Evolutionary conservation across 768 basidiomycete genomes (phyloP).

Genomic region (Lactarius trivialis): DNA sequence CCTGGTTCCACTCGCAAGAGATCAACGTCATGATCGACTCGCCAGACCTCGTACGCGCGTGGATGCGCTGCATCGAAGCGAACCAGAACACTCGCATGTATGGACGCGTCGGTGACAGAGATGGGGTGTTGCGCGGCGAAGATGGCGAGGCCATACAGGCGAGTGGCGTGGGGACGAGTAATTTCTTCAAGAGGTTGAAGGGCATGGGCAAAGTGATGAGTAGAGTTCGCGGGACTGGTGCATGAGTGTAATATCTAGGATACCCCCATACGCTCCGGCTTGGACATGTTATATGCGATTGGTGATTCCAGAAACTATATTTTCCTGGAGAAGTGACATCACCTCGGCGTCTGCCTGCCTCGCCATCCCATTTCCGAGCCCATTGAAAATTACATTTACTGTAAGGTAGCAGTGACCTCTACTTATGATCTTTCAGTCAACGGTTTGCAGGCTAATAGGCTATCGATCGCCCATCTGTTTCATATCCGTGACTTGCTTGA

Average conservation of each 20-base stretch:
- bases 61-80: conserved; percentile 37
- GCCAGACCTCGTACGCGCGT: conserved; percentile 38
- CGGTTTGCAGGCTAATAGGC: no score
- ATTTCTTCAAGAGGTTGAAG: conserved; percentile 12
- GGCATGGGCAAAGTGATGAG: background rate
- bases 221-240: conserved; percentile 6
- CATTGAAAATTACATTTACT: no score
- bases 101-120: conserved; percentile 18
- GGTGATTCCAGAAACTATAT: no score
- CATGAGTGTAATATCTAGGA: background rate
- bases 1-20: conserved; percentile 69
- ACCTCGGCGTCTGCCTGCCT: no score
- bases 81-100: conserved; percentile 42
- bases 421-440: no score
- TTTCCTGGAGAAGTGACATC: no score
- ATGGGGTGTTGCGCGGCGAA: conserved; percentile 14
- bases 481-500: no score
- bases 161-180: conserved; percentile 12
- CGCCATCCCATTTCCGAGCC: no score
- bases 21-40: conserved; percentile 54
- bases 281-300: background rate
- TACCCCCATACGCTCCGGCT: background rate
- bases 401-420: no score
- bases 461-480: no score
- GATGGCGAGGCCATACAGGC: conserved; percentile 20